A percentile compares a stretch with the other conserved stretches of the same genome.
phyloP scores from a whole-genome alignment of 495 filamentous ascomycete species.

The Penicillium diatomitis region DNA sequence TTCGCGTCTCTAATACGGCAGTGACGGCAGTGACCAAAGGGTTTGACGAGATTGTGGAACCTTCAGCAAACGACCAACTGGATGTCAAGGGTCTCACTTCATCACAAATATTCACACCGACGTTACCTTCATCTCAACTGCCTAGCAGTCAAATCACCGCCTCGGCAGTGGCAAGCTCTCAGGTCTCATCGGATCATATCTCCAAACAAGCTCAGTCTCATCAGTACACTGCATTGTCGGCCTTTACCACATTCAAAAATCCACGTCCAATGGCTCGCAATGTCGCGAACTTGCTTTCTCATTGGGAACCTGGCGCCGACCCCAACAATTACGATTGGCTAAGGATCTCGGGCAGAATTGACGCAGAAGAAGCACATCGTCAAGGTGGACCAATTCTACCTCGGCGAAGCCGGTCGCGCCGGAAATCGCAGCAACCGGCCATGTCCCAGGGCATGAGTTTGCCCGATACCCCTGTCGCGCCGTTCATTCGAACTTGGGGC shows the following conservation, averaged over 20 bases:
- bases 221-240: constrained; percentile 19
- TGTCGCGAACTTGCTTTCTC: constrained; percentile 26
- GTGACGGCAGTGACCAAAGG: neutral
- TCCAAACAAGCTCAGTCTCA: neutral
- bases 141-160: constrained; percentile 7
- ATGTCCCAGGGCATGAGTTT: constrained; percentile 12
- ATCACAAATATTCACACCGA: neutral
- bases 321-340: constrained; percentile 34
- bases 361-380: constrained; percentile 12
- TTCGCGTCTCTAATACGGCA: constrained; percentile 7
- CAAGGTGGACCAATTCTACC: constrained; percentile 12
- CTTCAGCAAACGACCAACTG: neutral
- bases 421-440: constrained; percentile 7
- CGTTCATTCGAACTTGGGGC: constrained; percentile 20
- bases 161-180: neutral
- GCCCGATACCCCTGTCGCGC: constrained; percentile 19
- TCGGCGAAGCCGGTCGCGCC: constrained; percentile 18
- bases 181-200: neutral
- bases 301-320: constrained; percentile 33
- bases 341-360: constrained; percentile 14
- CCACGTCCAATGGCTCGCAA: constrained; percentile 17
- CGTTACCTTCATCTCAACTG: constrained; percentile 8
- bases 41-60: neutral
- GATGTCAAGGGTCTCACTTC: neutral
- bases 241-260: constrained; percentile 21